phyloP scores from a whole-genome alignment of 2,329 filamentous ascomycete genomes.

The Clarireedia homoeocarpa region DNA sequence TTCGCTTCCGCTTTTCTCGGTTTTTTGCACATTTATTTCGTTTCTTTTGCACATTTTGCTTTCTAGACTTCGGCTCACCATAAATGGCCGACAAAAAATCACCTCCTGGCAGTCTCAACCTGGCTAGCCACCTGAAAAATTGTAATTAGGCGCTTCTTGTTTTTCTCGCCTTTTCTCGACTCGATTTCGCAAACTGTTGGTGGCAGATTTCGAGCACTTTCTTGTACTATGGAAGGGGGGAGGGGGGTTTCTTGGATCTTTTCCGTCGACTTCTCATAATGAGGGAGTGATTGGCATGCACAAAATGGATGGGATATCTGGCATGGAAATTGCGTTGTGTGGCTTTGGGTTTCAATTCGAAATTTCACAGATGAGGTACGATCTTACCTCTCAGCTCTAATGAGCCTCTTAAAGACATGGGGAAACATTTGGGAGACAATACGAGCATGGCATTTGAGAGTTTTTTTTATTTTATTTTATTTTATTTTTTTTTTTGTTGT shows the following conservation, averaged over 20 bases:
- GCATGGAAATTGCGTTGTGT: conserved; percentile 12
- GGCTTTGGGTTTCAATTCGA: conserved; percentile 13
- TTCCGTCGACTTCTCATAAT: conserved; percentile 18
- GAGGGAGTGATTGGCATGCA: conserved; percentile 21
- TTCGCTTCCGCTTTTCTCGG: neutral
- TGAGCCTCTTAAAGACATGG: neutral
- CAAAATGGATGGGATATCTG: conserved; percentile 24
- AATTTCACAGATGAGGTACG: neutral
- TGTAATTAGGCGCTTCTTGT: conserved; percentile 31
- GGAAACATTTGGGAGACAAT: conserved; percentile 1
- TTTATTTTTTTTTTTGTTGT: too few relatives aligned
- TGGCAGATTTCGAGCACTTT: conserved; percentile 22
- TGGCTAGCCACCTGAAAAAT: conserved; percentile 27
- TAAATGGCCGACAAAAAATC: conserved; percentile 22
- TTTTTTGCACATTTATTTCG: too few relatives aligned
- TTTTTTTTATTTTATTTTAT: neutral
- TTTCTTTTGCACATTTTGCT: conserved; percentile 26
- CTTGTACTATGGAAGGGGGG: conserved; percentile 25
- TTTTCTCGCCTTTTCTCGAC: conserved; percentile 18
- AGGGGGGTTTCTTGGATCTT: conserved; percentile 16
- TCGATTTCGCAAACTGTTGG: conserved; percentile 18
- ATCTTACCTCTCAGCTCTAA: neutral
- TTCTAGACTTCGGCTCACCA: conserved; percentile 22
- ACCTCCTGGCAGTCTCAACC: conserved; percentile 18
- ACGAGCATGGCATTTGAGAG: neutral